A percentile compares a stretch with the other conserved stretches of the same genome.
phyloP scores from a whole-genome alignment of 108 stramenopile genomes.

The Nitzschia putrida region DNA sequence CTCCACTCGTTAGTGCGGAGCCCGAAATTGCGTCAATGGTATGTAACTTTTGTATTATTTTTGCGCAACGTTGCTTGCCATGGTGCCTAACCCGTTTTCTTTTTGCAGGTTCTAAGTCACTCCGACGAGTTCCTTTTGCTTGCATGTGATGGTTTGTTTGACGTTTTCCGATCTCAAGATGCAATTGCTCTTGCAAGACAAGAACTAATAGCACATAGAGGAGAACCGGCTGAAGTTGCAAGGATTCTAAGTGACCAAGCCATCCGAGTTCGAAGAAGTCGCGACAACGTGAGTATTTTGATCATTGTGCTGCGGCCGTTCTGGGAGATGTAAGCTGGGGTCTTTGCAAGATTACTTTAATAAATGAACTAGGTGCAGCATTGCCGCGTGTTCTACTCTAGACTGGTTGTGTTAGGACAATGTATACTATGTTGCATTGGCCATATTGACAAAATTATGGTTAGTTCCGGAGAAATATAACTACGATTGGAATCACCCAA shows the following conservation, averaged over 20 bases:
- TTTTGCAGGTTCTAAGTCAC: constrained; percentile 72
- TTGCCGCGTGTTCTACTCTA: background rate
- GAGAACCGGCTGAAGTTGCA: constrained; percentile 90
- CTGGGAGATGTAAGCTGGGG: constrained; percentile 61
- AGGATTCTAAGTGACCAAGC: constrained; percentile 90
- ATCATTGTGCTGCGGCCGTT: constrained; percentile 88
- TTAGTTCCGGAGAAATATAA: constrained; percentile 12
- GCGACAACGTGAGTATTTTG: constrained; percentile 93
- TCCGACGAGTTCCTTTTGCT: constrained; percentile 94
- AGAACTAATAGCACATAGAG: constrained; percentile 82
- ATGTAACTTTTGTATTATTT: constrained; percentile 28
- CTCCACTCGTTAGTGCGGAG: constrained; percentile 89
- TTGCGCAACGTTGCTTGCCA: background rate
- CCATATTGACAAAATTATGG: no score
- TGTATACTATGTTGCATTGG: background rate
- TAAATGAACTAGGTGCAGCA: background rate
- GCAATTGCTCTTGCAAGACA: constrained; percentile 88
- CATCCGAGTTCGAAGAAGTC: constrained; percentile 88
- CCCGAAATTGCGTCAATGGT: constrained; percentile 93
- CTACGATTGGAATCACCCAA: constrained; percentile 35
- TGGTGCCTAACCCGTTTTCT: background rate
- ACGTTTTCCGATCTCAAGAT: constrained; percentile 95
- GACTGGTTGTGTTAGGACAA: background rate
- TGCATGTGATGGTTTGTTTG: constrained; percentile 97
- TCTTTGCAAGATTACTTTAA: constrained; percentile 1